These are phyloP conservation scores for Polygonum maritimum DNA, from an alignment of 148 eudicot genomes.

Conservation along the genomic window DNA sequence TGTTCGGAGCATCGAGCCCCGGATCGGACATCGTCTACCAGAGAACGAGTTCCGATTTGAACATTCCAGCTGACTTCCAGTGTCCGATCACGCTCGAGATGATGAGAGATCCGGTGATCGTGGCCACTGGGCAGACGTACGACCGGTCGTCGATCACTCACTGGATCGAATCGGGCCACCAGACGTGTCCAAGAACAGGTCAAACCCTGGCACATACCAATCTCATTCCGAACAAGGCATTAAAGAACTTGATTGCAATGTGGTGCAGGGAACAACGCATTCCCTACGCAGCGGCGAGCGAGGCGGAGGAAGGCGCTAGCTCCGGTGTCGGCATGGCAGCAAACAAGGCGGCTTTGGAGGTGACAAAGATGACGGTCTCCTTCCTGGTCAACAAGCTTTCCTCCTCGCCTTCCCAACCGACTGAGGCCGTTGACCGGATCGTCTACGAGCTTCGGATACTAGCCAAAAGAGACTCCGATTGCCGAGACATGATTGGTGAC, in stretches of 20 bases:
- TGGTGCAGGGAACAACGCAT: slow-evolving; percentile 86
- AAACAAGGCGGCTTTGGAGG: slow-evolving; percentile 71
- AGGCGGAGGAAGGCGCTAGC: slow-evolving; percentile 19
- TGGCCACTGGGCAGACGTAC: slow-evolving; percentile 85
- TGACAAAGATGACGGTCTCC: slow-evolving; percentile 74
- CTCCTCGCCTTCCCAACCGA: slow-evolving; percentile 13
- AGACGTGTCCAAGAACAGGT: slow-evolving; percentile 62
- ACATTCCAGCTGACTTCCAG: slow-evolving; percentile 61
- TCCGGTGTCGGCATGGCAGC: slow-evolving; percentile 14
- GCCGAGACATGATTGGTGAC: slow-evolving; percentile 66
- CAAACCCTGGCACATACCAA: slow-evolving; percentile 47
- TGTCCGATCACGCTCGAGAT: slow-evolving; percentile 81
- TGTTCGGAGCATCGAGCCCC: slow-evolving; percentile 44
- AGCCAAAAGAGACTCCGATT: slow-evolving; percentile 71
- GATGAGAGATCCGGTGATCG: slow-evolving; percentile 83
- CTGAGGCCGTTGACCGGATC: slow-evolving; percentile 33
- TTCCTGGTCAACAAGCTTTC: slow-evolving; percentile 44
- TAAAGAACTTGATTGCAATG: slow-evolving; percentile 55
- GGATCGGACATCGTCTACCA: slow-evolving; percentile 19
- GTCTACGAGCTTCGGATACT: slow-evolving; percentile 78
- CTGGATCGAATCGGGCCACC: slow-evolving; percentile 53
- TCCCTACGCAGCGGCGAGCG: slow-evolving; percentile 40
- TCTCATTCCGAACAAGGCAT: slow-evolving; percentile 63
- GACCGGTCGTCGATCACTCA: slow-evolving; percentile 67
- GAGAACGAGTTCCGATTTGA: slow-evolving; percentile 36